Evolutionary conservation across 352 stramenopile genomes (phyloP).

Genomic region (Phytophthora europaea): DNA sequence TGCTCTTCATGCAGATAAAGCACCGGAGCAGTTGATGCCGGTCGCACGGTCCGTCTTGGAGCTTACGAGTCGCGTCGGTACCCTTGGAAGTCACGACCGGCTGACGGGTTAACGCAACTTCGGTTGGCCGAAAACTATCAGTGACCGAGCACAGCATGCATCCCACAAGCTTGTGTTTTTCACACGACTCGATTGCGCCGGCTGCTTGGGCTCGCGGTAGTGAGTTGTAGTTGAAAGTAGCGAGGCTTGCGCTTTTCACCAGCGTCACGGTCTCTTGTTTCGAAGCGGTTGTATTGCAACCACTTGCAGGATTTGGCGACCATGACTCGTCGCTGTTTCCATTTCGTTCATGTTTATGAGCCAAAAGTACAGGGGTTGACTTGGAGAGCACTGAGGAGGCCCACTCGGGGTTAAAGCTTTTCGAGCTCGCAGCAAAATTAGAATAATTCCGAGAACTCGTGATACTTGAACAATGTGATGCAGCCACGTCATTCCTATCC

Average conservation of each 20-base stretch:
- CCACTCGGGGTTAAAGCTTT: conserved; percentile 21
- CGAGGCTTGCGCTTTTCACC: conserved; percentile 16
- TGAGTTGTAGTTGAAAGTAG: conserved; percentile 16
- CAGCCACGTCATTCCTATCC: neutral
- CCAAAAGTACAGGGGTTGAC: conserved; percentile 15
- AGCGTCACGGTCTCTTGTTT: conserved; percentile 19
- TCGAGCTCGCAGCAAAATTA: neutral
- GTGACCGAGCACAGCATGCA: conserved; percentile 72
- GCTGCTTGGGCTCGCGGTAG: conserved; percentile 1
- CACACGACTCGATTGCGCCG: conserved; percentile 26
- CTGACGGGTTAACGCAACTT: conserved; percentile 1
- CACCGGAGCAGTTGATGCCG: conserved; percentile 65
- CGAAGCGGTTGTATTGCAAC: neutral
- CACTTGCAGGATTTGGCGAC: neutral
- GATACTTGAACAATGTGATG: neutral
- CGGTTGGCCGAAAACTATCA: conserved; percentile 11
- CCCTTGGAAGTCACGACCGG: neutral
- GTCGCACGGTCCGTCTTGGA: conserved; percentile 43
- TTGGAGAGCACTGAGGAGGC: conserved; percentile 20
- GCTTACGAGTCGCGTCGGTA: conserved; percentile 12
- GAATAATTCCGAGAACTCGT: conserved; percentile 15
- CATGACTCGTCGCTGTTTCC: neutral
- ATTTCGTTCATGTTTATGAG: conserved; percentile 17
- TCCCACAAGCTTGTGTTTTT: conserved; percentile 68
- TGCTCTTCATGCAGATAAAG: conserved; percentile 66